phyloP scores from a whole-genome alignment of 805 yeast species.

The Starmerella sirachaensis region DNA sequence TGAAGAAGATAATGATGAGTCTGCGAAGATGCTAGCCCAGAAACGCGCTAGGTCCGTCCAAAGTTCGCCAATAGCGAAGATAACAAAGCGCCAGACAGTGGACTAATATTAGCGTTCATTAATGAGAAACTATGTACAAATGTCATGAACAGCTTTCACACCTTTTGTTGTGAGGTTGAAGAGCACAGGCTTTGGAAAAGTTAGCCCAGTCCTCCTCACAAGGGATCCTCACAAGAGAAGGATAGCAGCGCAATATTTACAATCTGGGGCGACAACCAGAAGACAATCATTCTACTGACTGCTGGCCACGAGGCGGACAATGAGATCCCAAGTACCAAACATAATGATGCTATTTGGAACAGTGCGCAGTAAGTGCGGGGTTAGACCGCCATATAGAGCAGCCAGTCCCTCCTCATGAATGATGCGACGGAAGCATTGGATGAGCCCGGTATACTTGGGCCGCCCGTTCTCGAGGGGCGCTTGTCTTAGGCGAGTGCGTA shows the following conservation, averaged over 20 bases:
- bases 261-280: not conserved
- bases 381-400: conserved; percentile 93
- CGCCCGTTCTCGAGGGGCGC: conserved; percentile 73
- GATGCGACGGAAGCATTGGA: conserved; percentile 78
- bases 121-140: no score
- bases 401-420: conserved; percentile 83
- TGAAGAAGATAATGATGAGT: no score
- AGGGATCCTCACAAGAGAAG: no score
- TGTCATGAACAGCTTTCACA: no score
- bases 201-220: no score
- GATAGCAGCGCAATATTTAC: conserved; percentile 1
- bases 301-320: conserved; percentile 33
- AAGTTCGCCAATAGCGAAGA: no score
- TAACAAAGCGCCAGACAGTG: no score
- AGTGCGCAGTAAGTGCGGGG: conserved; percentile 92
- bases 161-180: no score
- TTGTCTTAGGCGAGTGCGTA: conserved; percentile 88
- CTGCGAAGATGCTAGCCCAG: no score
- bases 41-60: no score
- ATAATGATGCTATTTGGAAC: conserved; percentile 96
- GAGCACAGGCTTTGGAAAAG: no score
- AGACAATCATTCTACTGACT: not conserved
- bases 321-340: conserved; percentile 98
- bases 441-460: conserved; percentile 77
- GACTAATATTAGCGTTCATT: no score